Evolutionary conservation across 106 monocot genomes (phyloP).

Genomic region (Dendrobium huoshanense): DNA sequence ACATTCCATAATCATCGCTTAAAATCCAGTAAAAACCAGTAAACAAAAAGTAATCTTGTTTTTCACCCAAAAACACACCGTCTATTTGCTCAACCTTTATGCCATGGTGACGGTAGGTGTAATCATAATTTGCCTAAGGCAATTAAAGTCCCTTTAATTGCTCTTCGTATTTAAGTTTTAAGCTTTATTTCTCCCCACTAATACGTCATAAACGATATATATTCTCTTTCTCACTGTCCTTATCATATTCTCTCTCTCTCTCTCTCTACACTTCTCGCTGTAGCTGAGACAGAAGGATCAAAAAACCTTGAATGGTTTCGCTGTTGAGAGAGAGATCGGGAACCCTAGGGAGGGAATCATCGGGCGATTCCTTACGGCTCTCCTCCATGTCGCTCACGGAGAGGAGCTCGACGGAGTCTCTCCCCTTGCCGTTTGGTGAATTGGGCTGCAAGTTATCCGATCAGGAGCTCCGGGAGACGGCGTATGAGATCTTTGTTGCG

Average conservation of each 20-base stretch:
- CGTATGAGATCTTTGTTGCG: constrained; percentile 70
- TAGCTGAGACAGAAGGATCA: not conserved
- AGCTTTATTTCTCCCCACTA: too few relatives aligned
- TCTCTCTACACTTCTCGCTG: not conserved
- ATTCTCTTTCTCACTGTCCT: not conserved
- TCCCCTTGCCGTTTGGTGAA: constrained; percentile 48
- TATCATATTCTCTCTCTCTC: not conserved
- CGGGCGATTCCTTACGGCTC: constrained; percentile 8
- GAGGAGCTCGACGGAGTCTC: not conserved
- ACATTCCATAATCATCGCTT: too few relatives aligned
- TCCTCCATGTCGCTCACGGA: constrained; percentile 6
- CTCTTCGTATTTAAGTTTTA: too few relatives aligned
- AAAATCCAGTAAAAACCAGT: too few relatives aligned
- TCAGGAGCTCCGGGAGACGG: constrained; percentile 48
- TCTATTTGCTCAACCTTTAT: too few relatives aligned
- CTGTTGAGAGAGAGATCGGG: constrained; percentile 34
- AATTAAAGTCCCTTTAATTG: too few relatives aligned
- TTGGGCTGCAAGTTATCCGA: constrained; percentile 30
- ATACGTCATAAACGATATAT: not conserved
- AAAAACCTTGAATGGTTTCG: constrained; percentile 25
- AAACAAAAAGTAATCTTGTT: too few relatives aligned
- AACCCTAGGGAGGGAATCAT: constrained; percentile 8
- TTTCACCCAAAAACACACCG: too few relatives aligned
- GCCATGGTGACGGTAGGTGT: too few relatives aligned
- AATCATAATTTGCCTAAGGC: fast-evolving